Conservation (phyloP, 805 yeast species). For the Kazachstania taianensis region DNA sequence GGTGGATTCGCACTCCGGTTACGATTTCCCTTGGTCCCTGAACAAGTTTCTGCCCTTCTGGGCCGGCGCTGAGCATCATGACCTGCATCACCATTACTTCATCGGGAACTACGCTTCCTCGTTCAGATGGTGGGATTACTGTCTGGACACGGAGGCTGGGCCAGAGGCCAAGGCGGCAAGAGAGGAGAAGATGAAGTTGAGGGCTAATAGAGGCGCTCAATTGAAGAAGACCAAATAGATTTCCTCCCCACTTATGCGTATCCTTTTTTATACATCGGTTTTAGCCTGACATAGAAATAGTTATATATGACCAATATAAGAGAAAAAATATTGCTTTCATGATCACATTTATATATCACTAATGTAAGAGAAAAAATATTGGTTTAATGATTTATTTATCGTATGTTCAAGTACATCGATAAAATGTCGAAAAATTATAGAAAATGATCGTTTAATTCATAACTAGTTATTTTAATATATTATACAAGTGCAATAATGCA, state of each 20-base stretch:
- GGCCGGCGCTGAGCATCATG: slow-evolving; percentile 99
- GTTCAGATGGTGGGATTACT: slow-evolving; percentile 93
- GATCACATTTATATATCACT: too few relatives aligned
- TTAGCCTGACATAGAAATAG: too few relatives aligned
- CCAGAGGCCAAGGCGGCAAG: slow-evolving; percentile 66
- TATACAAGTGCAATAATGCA: not conserved
- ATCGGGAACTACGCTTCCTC: slow-evolving; percentile 92
- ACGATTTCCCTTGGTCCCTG: slow-evolving; percentile 94
- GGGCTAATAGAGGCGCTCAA: slow-evolving; percentile 38
- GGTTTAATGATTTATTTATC: too few relatives aligned
- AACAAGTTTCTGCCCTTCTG: slow-evolving; percentile 89
- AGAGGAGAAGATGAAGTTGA: slow-evolving; percentile 51
- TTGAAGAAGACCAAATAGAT: slow-evolving; percentile 19
- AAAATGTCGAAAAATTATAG: too few relatives aligned
- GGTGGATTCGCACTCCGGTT: slow-evolving; percentile 95
- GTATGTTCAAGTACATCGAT: too few relatives aligned
- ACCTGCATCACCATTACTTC: slow-evolving; percentile 92
- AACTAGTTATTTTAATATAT: not conserved
- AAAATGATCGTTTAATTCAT: not conserved
- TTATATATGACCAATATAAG: too few relatives aligned
- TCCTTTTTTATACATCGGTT: too few relatives aligned
- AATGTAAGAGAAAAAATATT: too few relatives aligned
- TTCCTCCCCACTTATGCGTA: too few relatives aligned
- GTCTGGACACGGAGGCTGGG: slow-evolving; percentile 84
- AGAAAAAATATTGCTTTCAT: too few relatives aligned